Conservation (phyloP, 352 stramenopile species). For the Pythium rhizo-oryzae region DNA sequence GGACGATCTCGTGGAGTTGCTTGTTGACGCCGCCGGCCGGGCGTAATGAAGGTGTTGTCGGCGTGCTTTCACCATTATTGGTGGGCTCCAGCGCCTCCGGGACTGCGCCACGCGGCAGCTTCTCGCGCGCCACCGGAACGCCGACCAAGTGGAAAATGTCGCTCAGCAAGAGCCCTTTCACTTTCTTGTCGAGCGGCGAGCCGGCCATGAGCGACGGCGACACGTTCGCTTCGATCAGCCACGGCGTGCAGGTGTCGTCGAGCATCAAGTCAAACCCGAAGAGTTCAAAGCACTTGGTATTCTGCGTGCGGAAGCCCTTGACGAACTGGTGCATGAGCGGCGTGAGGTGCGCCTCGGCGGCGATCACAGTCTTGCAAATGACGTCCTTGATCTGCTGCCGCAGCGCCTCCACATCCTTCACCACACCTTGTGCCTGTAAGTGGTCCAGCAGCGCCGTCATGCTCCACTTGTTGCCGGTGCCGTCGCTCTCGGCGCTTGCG, state of each 20-base stretch:
- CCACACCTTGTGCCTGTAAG: slow-evolving; percentile 35
- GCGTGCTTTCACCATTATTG: background rate
- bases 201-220: slow-evolving; percentile 81
- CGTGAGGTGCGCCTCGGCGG: slow-evolving; percentile 63
- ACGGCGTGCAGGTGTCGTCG: slow-evolving; percentile 53
- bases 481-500: slow-evolving; percentile 38
- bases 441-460: slow-evolving; percentile 52
- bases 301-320: slow-evolving; percentile 35
- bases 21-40: slow-evolving; percentile 36
- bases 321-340: slow-evolving; percentile 61
- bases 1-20: slow-evolving; percentile 61
- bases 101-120: slow-evolving; percentile 31
- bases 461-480: slow-evolving; percentile 73
- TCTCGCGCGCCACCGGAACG: slow-evolving; percentile 44
- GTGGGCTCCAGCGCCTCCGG: slow-evolving; percentile 22
- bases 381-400: slow-evolving; percentile 51
- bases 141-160: slow-evolving; percentile 85
- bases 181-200: slow-evolving; percentile 66
- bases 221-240: slow-evolving; percentile 81
- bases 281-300: slow-evolving; percentile 63
- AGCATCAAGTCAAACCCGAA: slow-evolving; percentile 84
- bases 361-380: slow-evolving; percentile 75
- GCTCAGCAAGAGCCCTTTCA: slow-evolving; percentile 77
- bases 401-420: slow-evolving; percentile 39
- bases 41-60: background rate